These are phyloP conservation scores for Psilocybe sp. DNA, from an alignment of 768 basidiomycete genomes.

Conservation along the genomic window DNA sequence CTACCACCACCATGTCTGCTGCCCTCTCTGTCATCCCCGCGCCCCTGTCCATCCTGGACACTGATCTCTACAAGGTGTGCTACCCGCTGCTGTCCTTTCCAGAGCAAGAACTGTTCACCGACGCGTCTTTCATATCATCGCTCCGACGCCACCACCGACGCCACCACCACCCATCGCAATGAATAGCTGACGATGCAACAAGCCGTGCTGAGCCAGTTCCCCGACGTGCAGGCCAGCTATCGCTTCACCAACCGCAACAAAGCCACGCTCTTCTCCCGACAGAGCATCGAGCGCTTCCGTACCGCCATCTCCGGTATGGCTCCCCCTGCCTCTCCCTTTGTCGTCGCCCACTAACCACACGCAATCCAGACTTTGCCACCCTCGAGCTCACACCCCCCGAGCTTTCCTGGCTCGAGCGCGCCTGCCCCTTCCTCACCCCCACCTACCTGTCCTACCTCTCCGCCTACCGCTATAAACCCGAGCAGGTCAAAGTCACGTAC, in stretches of 20 bases:
- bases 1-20: slow-evolving; percentile 33
- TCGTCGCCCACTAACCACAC: slow-evolving; percentile 4
- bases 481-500: slow-evolving; percentile 68
- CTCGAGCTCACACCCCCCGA: slow-evolving; percentile 62
- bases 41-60: slow-evolving; percentile 75
- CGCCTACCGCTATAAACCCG: slow-evolving; percentile 67
- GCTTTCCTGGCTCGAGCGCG: slow-evolving; percentile 56
- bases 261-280: slow-evolving; percentile 59
- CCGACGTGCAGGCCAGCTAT: slow-evolving; percentile 66
- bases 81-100: background rate
- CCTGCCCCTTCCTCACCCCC: slow-evolving; percentile 72
- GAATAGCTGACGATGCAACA: slow-evolving; percentile 99
- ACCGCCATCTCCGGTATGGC: slow-evolving; percentile 53
- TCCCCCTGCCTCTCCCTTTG: slow-evolving; percentile 5
- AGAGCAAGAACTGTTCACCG: no score
- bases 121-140: background rate
- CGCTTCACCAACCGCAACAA: slow-evolving; percentile 78
- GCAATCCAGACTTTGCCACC: slow-evolving; percentile 65
- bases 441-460: slow-evolving; percentile 78
- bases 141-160: background rate
- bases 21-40: slow-evolving; percentile 24
- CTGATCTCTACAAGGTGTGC: slow-evolving; percentile 88
- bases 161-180: no score
- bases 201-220: slow-evolving; percentile 77
- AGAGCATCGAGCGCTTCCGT: slow-evolving; percentile 60